A percentile compares a stretch with the other conserved stretches of the same genome.
phyloP scores from a whole-genome alignment of 2,329 filamentous ascomycete species.

The Paracoccidioides lutzii region DNA sequence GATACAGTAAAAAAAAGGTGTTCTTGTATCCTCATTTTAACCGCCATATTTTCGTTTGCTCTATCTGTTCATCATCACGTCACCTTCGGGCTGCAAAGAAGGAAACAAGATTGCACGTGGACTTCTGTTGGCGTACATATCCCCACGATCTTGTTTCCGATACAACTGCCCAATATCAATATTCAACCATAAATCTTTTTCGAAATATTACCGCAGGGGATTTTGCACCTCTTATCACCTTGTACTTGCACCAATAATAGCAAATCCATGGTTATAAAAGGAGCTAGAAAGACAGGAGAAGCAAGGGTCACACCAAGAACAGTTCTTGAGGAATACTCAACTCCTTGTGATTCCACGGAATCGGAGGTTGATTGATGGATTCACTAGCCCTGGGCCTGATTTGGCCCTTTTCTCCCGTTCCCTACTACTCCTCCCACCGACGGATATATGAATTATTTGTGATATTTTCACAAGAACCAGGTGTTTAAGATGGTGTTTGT shows the following conservation, averaged over 20 bases:
- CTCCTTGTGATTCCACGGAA: neutral
- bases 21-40: neutral
- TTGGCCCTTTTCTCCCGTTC: neutral
- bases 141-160: constrained; percentile 41
- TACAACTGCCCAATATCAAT: constrained; percentile 46
- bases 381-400: neutral
- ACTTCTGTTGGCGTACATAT: neutral
- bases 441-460: neutral
- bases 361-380: neutral
- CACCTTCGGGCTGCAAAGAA: constrained; percentile 40
- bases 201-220: neutral
- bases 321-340: neutral
- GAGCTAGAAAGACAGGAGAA: neutral
- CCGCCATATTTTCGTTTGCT: neutral
- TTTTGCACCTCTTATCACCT: neutral
- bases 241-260: neutral
- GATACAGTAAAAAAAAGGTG: no score
- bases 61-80: neutral
- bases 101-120: constrained; percentile 32
- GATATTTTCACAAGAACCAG: neutral
- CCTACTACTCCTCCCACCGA: neutral
- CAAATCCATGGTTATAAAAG: neutral
- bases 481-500: neutral
- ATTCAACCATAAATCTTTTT: neutral
- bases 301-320: neutral